Evolutionary conservation across 768 basidiomycete species (phyloP), one percentile per base, ranked within the genome.

Genomic region (Russula dissimulans): DNA sequence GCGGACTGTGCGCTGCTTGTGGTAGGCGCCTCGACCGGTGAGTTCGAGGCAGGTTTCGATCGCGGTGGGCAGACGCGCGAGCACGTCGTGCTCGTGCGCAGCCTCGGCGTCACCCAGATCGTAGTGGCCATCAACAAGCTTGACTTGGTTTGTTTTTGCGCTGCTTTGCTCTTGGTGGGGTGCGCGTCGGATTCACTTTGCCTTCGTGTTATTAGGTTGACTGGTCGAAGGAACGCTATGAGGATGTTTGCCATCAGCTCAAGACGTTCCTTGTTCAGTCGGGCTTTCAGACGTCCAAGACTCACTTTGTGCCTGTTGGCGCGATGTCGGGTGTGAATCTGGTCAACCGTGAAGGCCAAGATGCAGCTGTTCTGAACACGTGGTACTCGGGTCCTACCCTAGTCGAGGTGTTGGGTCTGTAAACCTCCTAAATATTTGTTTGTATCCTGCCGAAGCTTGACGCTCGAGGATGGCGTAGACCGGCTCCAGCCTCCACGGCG

Each of bases 21-120:
- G 4, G 85, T 99, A 31, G 97, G 97, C 70, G 86, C 94, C 1
- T 78, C 86, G 5, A 83, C 79, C 1, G 95, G 95, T 18, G 94
- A 95, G 69, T 99, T 99, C 65, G 97, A 99, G 72, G 86, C 91
- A 26, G 95, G 95, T 3, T 99, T 98, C 68, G 88, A 91, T 39
- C 80, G 87, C 17, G 93, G 93, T 45, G 95, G 95, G 1, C 95
- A 99, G 74, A 99, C 94, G 36, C 79, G 94, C 57, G 95, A 99
- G 70, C 95, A 99, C 72, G 76, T 97, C 3, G 73, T 97, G 43
- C 83, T 99, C 22, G 92, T 95, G 34, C 77, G 95, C 54, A 95
- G 92, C 72, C 77, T 99, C 10, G 95, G 95, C 22, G 93, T 97
- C 26, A 81, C 85, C 31, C 92, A 97, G 69, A 82, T 97, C 18